Base-by-base conservation (phyloP, 441 rosid species). In the Syzygium malaccense region DNA sequence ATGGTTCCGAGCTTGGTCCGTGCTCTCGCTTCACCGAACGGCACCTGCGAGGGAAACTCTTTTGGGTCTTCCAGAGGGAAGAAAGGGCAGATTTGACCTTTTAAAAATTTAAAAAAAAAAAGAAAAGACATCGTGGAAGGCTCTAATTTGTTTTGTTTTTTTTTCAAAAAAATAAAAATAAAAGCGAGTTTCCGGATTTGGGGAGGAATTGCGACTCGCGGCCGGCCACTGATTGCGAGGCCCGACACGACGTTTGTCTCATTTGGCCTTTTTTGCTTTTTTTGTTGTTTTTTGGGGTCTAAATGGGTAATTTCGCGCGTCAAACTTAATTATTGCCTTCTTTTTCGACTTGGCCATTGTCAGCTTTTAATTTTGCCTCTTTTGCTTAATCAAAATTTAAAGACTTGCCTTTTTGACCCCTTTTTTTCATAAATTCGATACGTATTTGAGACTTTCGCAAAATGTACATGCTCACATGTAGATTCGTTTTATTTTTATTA, bases 41-140 rank as follows among this genome's bases (percentile, higher is more conserved):
- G 88, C 89, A 91, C 86, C 60, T 62, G 66, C 92, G 96, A 92
- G 96, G 95, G 94, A 94, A 94, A 94, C 64, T 80, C 48, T 45
- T 7, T 86, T 90, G 13, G 55, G 66, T 60, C 62, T n/a, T n/a
- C 15, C 23, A 64, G 14, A 86, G 54, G 86, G 80, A 49, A 71
- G 86, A 84, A 37, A 48, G 85, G 18, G 86, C 2, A 15, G 53
- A 87, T 71, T 28, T 28, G 75, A 45, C 64, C 87, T 30, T 85
- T 90, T 55, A 80, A 37, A 62, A 9, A 14, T 5, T 80, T 49
- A 11, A 5, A 18, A 66, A 68, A 20, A 32, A 25, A 41, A 37
- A n/a, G n/a, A n/a, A 13, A 19, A 20, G 15, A 71, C 80, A 7
- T 71, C 28, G 80, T 8, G 83, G 54, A 53, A 33, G 86, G n/a